Evolutionary conservation across 116 monocot species (phyloP).

Genomic region (Dioscorea cayenensis): DNA sequence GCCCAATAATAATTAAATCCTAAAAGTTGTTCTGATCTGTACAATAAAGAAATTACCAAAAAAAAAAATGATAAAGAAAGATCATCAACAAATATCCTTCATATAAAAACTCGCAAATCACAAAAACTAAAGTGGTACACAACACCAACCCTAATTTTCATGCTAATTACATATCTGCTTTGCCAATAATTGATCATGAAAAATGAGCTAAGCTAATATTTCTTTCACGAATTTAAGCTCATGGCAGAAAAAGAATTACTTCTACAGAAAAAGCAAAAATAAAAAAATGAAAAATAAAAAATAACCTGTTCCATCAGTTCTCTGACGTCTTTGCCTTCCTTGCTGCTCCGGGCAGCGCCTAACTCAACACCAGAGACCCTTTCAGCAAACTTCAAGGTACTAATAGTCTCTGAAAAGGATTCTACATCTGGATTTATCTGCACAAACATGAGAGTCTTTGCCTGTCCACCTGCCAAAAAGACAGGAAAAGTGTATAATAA

Average conservation of each 20-base stretch:
- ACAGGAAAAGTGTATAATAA: not conserved
- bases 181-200: no score
- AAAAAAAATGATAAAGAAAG: no score
- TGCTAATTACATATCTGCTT: no score
- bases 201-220: no score
- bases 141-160: no score
- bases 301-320: constrained; percentile 89
- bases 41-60: no score
- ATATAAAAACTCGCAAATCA: no score
- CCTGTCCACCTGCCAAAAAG: constrained; percentile 69
- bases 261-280: not conserved
- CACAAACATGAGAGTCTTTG: constrained; percentile 95
- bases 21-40: no score
- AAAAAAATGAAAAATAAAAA: no score
- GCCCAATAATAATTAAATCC: no score
- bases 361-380: constrained; percentile 92
- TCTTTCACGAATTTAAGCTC: not conserved
- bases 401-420: constrained; percentile 77
- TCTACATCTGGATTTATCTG: constrained; percentile 85
- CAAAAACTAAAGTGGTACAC: no score
- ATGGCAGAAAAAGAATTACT: not conserved
- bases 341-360: constrained; percentile 88
- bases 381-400: constrained; percentile 94
- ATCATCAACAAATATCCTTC: no score
- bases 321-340: constrained; percentile 86